Conservation (phyloP, 2,329 filamentous ascomycete genomes). For the Aspergillus unguis region DNA sequence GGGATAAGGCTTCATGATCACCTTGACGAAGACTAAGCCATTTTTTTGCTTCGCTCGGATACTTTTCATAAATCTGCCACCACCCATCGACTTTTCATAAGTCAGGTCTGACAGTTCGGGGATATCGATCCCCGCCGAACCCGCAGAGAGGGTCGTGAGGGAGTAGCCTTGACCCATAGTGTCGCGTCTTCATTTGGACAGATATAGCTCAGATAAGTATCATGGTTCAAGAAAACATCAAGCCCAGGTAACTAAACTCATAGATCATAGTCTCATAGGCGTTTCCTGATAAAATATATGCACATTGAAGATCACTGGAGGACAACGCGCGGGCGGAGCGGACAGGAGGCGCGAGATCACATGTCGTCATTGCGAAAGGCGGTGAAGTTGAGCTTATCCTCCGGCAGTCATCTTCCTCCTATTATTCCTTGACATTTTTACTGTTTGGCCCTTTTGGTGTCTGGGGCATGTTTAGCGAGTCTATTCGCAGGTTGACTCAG, state of each 20-base stretch:
- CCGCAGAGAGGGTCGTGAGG: conserved; percentile 83
- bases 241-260: background rate
- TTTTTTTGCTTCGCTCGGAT: conserved; percentile 86
- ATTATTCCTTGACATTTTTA: background rate
- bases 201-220: background rate
- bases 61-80: conserved; percentile 93
- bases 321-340: background rate
- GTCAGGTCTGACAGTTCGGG: conserved; percentile 85
- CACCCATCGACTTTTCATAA: conserved; percentile 89
- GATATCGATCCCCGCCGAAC: conserved; percentile 88
- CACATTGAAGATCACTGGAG: background rate
- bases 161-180: conserved; percentile 96
- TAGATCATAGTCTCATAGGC: background rate
- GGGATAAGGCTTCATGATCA: conserved; percentile 87
- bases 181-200: conserved; percentile 31
- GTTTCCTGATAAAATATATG: conserved; percentile 1
- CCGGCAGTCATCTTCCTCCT: background rate
- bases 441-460: background rate
- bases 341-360: conserved; percentile 5
- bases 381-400: conserved; percentile 5
- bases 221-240: background rate
- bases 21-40: conserved; percentile 89
- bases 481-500: no score
- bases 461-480: background rate
- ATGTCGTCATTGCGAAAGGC: conserved; percentile 6